Conservation (phyloP, 768 basidiomycete species). For the Tylopilus felleus region DNA sequence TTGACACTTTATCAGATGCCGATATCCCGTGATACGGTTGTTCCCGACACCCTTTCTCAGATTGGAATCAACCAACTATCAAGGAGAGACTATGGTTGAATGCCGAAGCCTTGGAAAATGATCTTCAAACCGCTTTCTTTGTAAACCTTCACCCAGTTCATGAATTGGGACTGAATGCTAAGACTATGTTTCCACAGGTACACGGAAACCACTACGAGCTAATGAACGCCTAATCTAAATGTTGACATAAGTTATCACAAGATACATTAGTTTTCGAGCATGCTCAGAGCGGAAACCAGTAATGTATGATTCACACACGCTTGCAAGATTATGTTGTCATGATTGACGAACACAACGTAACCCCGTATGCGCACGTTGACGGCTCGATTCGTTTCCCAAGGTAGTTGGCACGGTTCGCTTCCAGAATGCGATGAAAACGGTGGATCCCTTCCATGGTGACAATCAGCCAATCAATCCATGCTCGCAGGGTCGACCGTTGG, state of each 20-base stretch:
- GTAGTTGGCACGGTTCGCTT: constrained; percentile 6
- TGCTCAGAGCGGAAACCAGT: not conserved
- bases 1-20: not conserved
- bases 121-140: not conserved
- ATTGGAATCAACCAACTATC: not conserved
- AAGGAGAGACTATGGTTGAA: not conserved
- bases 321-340: not conserved
- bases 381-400: constrained; percentile 1
- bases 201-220: not conserved
- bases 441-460: not conserved
- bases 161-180: not conserved
- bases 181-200: not conserved
- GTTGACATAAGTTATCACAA: constrained; percentile 1
- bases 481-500: constrained; percentile 1
- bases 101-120: too few species aligned
- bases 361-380: not conserved
- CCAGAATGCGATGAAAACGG: not conserved
- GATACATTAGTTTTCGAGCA: not conserved
- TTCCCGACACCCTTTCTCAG: not conserved
- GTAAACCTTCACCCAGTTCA: not conserved
- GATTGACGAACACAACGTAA: not conserved
- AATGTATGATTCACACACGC: not conserved
- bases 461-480: not conserved
- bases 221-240: not conserved
- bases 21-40: not conserved